These are phyloP conservation scores for Pichia sp. DNA, from an alignment of 1,139 yeast species.

Conservation along the genomic window DNA sequence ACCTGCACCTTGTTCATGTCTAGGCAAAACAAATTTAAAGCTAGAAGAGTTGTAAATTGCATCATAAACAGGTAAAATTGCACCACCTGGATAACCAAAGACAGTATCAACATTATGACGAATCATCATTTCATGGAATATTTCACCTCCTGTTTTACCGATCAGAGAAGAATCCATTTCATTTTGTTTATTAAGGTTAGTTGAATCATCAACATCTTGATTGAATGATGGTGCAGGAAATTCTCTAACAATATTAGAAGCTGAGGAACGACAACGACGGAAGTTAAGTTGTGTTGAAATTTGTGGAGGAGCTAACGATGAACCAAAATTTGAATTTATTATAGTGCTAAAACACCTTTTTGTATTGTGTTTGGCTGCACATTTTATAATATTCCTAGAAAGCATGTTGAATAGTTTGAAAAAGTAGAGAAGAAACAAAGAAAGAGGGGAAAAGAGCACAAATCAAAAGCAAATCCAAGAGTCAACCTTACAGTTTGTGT, in stretches of 20 bases:
- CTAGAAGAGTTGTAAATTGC: slow-evolving; percentile 89
- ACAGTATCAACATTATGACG: slow-evolving; percentile 93
- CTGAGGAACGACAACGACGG: slow-evolving; percentile 12
- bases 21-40: slow-evolving; percentile 85
- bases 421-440: not conserved
- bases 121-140: slow-evolving; percentile 97
- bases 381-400: slow-evolving; percentile 5
- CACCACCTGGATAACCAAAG: slow-evolving; percentile 97
- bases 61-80: slow-evolving; percentile 94
- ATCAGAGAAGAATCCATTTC: slow-evolving; percentile 78
- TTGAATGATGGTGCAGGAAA: slow-evolving; percentile 21
- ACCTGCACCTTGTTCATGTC: slow-evolving; percentile 99
- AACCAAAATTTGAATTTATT: not conserved
- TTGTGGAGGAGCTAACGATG: not conserved
- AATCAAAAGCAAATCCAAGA: not conserved
- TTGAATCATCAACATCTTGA: slow-evolving; percentile 8
- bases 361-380: slow-evolving; percentile 6
- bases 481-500: not conserved
- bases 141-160: slow-evolving; percentile 95
- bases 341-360: not conserved
- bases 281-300: not conserved
- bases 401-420: slow-evolving; percentile 3
- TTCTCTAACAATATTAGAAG: slow-evolving; percentile 32
- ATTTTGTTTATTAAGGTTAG: not conserved
- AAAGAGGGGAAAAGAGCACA: not conserved